A percentile compares a stretch with the other conserved stretches of the same genome.
Conservation (phyloP, 2,329 filamentous ascomycete species). For the Shiraia sp. region DNA sequence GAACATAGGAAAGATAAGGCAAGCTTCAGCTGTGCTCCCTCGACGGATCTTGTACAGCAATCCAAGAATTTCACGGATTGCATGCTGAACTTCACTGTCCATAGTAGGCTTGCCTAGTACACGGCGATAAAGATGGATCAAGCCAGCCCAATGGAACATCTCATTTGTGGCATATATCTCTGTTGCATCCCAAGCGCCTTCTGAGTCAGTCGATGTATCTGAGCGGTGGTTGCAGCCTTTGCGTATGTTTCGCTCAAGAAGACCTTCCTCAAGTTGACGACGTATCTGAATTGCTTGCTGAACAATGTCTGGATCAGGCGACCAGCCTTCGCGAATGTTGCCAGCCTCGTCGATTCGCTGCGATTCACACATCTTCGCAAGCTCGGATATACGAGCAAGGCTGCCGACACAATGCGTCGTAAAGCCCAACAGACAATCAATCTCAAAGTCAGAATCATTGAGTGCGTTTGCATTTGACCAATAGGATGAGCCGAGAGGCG, state of each 20-base stretch:
- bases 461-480: slow-evolving; percentile 50
- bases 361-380: slow-evolving; percentile 70
- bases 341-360: slow-evolving; percentile 62
- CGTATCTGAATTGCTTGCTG: slow-evolving; percentile 64
- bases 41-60: slow-evolving; percentile 65
- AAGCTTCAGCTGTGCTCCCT: slow-evolving; percentile 73
- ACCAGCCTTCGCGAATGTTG: slow-evolving; percentile 60
- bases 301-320: slow-evolving; percentile 58
- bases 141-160: slow-evolving; percentile 77
- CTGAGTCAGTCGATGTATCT: slow-evolving; percentile 39
- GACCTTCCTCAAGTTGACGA: slow-evolving; percentile 62
- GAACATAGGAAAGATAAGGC: slow-evolving; percentile 79
- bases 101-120: slow-evolving; percentile 65
- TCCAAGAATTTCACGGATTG: slow-evolving; percentile 65
- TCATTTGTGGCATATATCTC: slow-evolving; percentile 75
- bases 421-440: slow-evolving; percentile 82
- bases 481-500: slow-evolving; percentile 48
- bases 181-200: slow-evolving; percentile 58
- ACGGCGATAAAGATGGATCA: slow-evolving; percentile 75
- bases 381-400: slow-evolving; percentile 71
- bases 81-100: slow-evolving; percentile 64
- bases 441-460: slow-evolving; percentile 66
- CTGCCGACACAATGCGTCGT: slow-evolving; percentile 72
- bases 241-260: slow-evolving; percentile 40
- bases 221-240: slow-evolving; percentile 50